Evolutionary conservation across 1,284 basidiomycete genomes (phyloP), one percentile per base, ranked within the genome.

Genomic region (Irpex sp.): DNA sequence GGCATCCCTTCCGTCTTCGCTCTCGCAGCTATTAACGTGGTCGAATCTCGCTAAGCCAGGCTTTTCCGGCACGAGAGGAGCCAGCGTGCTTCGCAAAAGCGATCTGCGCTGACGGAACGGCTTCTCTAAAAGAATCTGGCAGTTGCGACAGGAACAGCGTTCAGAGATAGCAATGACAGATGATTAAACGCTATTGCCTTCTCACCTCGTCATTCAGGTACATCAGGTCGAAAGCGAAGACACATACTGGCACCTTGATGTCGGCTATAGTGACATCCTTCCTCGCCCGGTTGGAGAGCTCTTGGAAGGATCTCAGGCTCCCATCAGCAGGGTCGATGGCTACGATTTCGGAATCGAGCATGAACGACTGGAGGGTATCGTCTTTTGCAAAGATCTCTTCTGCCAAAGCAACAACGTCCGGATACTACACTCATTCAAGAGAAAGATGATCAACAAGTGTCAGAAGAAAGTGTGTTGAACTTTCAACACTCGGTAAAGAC

Each of bases 191-290:
- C 19, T 5, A 66, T 37, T 19, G 15, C 19, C 9, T 21, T 60
- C 81, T 71, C 65, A 88, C 89, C 77, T 85, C 82, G 74, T 88
- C 92, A 75, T 98, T 91, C 59, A 96, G 78, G 72, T 91, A 92
- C 85, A 98, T 92, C 65, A 98, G 72, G 76, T 98, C 96, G 74
- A 98, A 98, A 0, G 86, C 93, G 75, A 89, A 97, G 0, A 97
- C 84, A 60, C 92, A 91, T 2, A 98, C 94, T 48, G 87, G 78
- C 59, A 97, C 85, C 68, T 86, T 90, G 72, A 98, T 85, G 69
- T 96, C 89, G 65, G 85, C 83, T 1, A 92, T 77, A 64, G 85
- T 81, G 48, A 97, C 95, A 71, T 94, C 91, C 72, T 97, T 96
- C 56, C 93, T 84, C 58, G 94, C 91, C 59, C 96, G 83, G 66